A percentile compares a stretch with the other conserved stretches of the same genome.
Conservation (phyloP, 139 green algal genomes). For the Asterochloris sp. region DNA sequence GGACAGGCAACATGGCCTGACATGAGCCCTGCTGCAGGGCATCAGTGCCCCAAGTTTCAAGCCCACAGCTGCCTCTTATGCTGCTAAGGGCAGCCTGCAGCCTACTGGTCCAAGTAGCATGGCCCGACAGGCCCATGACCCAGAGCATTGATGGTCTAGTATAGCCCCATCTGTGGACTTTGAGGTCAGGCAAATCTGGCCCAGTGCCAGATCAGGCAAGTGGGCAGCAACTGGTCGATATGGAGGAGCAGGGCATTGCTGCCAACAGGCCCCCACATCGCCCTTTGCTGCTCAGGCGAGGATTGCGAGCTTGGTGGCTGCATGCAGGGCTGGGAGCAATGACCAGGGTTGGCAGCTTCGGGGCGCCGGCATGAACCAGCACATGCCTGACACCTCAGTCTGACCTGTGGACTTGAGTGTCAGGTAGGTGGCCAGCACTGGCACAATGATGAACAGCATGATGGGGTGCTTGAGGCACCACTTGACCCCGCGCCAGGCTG, state of each 20-base stretch:
- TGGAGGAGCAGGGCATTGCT: not conserved
- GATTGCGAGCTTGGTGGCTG: not conserved
- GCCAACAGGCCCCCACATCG: not conserved
- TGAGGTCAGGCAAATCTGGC: too few species aligned
- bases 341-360: not conserved
- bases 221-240: not conserved
- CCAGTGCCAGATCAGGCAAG: too few species aligned
- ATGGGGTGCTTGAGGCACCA: constrained; percentile 63
- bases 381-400: not conserved
- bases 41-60: too few species aligned
- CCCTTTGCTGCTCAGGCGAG: not conserved
- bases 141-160: too few species aligned
- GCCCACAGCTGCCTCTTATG: too few species aligned
- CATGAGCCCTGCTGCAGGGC: too few species aligned
- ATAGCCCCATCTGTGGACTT: too few species aligned
- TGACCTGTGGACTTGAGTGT: constrained; percentile 30
- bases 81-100: too few species aligned
- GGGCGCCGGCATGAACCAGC: too few species aligned
- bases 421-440: constrained; percentile 49
- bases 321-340: not conserved
- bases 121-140: too few species aligned
- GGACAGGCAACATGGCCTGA: too few species aligned
- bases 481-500: constrained; percentile 19
- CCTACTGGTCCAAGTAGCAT: too few species aligned
- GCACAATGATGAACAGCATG: constrained; percentile 60